These are phyloP conservation scores for Aureobasidium sp. DNA, from an alignment of 2,329 filamentous ascomycete species.

Conservation along the genomic window DNA sequence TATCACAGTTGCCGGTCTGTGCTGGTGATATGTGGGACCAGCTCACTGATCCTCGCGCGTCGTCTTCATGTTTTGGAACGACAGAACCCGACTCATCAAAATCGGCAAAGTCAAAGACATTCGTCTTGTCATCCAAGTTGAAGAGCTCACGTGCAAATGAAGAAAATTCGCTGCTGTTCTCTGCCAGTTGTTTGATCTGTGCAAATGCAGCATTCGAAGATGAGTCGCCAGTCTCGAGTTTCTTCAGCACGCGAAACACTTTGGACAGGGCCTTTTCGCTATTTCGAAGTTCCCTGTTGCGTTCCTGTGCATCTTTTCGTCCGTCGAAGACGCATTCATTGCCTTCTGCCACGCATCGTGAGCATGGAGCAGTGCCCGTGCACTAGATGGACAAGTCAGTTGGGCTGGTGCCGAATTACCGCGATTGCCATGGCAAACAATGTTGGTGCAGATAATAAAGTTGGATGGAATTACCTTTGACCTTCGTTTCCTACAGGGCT, in stretches of 20 bases:
- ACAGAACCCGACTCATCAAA: not conserved
- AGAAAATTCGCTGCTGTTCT: not conserved
- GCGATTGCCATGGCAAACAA: not conserved
- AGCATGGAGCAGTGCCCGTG: constrained; percentile 9
- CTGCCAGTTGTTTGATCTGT: not conserved
- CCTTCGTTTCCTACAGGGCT: constrained; percentile 9
- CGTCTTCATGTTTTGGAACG: not conserved
- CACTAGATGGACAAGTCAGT: not conserved
- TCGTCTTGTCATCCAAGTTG: not conserved
- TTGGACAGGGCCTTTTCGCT: constrained; percentile 3
- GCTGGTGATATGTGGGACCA: not conserved
- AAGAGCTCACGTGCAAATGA: not conserved
- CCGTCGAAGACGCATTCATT: constrained; percentile 8
- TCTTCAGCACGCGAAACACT: constrained; percentile 5
- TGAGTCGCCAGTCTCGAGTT: constrained; percentile 1
- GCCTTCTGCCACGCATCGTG: constrained; percentile 6
- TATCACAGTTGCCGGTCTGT: not conserved
- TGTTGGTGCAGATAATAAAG: not conserved
- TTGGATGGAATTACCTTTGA: constrained; percentile 4
- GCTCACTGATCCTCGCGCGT: not conserved
- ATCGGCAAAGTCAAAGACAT: not conserved
- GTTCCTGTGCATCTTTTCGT: constrained; percentile 9
- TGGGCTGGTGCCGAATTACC: not conserved
- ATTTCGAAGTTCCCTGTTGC: constrained; percentile 7
- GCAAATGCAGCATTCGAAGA: not conserved